phyloP scores from a whole-genome alignment of 108 stramenopile genomes.

The Fistulifera pelliculosa region DNA sequence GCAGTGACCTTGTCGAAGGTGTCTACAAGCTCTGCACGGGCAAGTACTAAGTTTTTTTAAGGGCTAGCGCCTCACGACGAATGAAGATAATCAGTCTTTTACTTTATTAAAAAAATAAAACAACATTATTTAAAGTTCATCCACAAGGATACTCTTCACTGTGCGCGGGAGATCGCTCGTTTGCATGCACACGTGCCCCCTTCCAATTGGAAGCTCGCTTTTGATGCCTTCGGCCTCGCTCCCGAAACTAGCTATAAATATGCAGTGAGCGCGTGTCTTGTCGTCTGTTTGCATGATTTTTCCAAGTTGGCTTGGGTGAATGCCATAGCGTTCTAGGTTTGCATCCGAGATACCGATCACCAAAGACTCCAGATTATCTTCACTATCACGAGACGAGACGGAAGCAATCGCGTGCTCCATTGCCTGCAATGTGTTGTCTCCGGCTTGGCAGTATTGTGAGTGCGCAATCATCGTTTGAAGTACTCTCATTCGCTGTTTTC shows the following conservation, averaged over 20 bases:
- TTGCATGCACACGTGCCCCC: slow-evolving; percentile 52
- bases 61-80: no score
- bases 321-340: slow-evolving; percentile 78
- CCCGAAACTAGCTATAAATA: slow-evolving; percentile 67
- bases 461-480: slow-evolving; percentile 84
- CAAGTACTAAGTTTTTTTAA: slow-evolving; percentile 31
- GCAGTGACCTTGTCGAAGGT: slow-evolving; percentile 78
- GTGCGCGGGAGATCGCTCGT: slow-evolving; percentile 51
- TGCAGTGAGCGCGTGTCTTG: slow-evolving; percentile 43
- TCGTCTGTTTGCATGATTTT: slow-evolving; percentile 23
- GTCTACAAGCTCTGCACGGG: slow-evolving; percentile 75
- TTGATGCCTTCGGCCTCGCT: slow-evolving; percentile 44
- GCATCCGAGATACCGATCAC: slow-evolving; percentile 83
- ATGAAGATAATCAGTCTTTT: no score
- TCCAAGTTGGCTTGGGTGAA: slow-evolving; percentile 42
- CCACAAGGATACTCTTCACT: slow-evolving; percentile 39
- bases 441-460: slow-evolving; percentile 72
- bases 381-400: slow-evolving; percentile 23
- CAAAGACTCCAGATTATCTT: slow-evolving; percentile 16
- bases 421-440: slow-evolving; percentile 83
- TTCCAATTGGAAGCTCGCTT: slow-evolving; percentile 36
- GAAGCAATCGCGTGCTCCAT: slow-evolving; percentile 19
- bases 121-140: no score
- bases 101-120: no score
- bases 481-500: slow-evolving; percentile 49